Percentiles rank a stretch among this genome's conserved stretches.
Conservation (phyloP, 202 grass and related monocot genomes). For the Brachypodium distachyon region DNA sequence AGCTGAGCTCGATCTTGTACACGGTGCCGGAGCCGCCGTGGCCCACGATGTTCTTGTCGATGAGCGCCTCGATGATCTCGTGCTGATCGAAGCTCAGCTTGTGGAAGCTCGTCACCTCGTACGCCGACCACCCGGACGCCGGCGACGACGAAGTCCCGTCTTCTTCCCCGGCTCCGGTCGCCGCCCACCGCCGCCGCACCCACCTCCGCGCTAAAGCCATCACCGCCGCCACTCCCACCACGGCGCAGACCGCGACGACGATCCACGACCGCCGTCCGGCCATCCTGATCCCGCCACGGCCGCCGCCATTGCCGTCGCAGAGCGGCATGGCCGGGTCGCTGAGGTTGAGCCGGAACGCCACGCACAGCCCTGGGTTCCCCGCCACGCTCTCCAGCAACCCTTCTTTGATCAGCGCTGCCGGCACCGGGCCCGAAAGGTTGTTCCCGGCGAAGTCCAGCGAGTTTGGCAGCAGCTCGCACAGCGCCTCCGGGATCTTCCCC, state of each 20-base stretch:
- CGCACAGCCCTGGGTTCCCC: conserved; percentile 73
- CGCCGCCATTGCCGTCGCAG: too few species aligned
- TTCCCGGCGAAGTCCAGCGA: conserved; percentile 93
- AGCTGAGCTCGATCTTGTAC: conserved; percentile 92
- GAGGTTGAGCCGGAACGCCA: conserved; percentile 61
- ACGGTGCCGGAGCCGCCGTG: conserved; percentile 86
- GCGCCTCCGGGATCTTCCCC: conserved; percentile 58
- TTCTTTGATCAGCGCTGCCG: conserved; percentile 61
- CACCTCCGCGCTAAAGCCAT: conserved; percentile 41
- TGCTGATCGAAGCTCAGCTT: conserved; percentile 87
- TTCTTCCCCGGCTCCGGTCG: conserved; percentile 16
- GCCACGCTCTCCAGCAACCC: conserved; percentile 75
- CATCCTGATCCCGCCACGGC: too few species aligned
- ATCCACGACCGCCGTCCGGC: too few species aligned
- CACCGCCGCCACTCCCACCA: conserved; percentile 29
- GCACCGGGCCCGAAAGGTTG: conserved; percentile 69
- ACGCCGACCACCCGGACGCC: conserved; percentile 31
- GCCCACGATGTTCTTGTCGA: conserved; percentile 90
- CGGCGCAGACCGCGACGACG: conserved; percentile 29
- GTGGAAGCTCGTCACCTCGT: conserved; percentile 92
- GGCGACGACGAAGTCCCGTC: conserved; percentile 36
- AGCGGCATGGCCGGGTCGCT: conserved; percentile 44
- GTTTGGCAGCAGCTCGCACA: conserved; percentile 75
- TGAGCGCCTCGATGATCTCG: conserved; percentile 82
- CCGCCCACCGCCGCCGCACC: conserved; percentile 12